Conservation (phyloP, 306 rosid species). For the Fragaria nilgerrensis region DNA sequence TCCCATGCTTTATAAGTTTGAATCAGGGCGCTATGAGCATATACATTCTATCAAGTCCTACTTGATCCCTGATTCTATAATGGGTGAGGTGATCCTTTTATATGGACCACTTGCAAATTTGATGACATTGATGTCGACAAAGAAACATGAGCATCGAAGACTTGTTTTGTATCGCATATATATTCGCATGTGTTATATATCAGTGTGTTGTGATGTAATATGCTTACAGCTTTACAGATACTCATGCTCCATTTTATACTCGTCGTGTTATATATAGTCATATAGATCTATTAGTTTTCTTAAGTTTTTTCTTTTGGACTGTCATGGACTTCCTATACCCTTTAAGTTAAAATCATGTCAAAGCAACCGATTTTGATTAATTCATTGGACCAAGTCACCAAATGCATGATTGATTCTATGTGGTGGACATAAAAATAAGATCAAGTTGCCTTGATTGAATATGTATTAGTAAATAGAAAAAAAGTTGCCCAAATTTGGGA, state of each 20-base stretch:
- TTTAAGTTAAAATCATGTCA: background rate
- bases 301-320: no score
- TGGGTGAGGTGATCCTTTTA: background rate
- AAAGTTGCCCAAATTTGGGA: no score
- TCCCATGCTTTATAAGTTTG: no score
- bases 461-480: no score
- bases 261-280: no score
- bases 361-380: background rate
- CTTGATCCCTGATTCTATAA: background rate
- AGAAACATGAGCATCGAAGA: background rate
- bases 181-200: background rate
- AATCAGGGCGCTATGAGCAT: no score
- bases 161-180: background rate
- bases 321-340: no score
- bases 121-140: background rate
- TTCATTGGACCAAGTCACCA: background rate
- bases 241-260: no score
- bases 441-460: background rate
- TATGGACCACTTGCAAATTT: background rate
- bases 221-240: background rate
- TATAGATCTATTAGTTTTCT: no score
- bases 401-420: no score
- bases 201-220: background rate
- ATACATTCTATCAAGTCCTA: no score
- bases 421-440: background rate